Base-by-base conservation (phyloP, 495 filamentous ascomycete genomes). In the Monascus purpureus region DNA sequence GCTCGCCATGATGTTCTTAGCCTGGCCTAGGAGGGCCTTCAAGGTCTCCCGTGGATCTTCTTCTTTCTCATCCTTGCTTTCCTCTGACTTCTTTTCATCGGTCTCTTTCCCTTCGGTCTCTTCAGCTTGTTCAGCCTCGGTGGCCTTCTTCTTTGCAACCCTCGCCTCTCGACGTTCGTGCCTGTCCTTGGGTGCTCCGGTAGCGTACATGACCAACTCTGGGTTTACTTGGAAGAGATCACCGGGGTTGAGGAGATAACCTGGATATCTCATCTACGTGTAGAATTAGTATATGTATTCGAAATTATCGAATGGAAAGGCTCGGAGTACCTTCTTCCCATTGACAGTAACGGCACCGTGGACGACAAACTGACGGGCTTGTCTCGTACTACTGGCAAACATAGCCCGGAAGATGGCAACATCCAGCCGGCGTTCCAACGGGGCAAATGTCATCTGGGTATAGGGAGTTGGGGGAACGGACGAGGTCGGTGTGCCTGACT, bases 201-300 rank as follows among this genome's bases (percentile, higher is more conserved):
- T 94, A 14, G 83, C 90, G 41, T 59, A 81, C 57, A 97, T 67
- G 18, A 96, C 92, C 36, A 75, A 73, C 4, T 90, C 83, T 25
- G 77, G 69, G 6, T 94, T 80, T 47, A 97, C 92, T 47, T 88
- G 82, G 69, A 96, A 97, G 67, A 97, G 80, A 50, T 97, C 90
- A 29, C 90, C 90, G 7, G 90, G 90, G 56, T 97, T 97, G 17
- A 97, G 77, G 47, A 86, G 80, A 59, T 96, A 97, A 39, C 83
- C 77, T 1, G 90, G 87, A 49, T 93, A 77, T 28, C 65, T 69
- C 82, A 96, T 93, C 90, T 95, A 44, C 17, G 37, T 4, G 37
- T 22, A 15, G 17, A 6, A 19, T 22, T 32, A 23, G 37, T 25
- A 34, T 17, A 25, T 12, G 31, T 12, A 13, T 4, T 25, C 15